Conservation (phyloP, 495 filamentous ascomycete genomes). For the Pyrenula massariospora region DNA sequence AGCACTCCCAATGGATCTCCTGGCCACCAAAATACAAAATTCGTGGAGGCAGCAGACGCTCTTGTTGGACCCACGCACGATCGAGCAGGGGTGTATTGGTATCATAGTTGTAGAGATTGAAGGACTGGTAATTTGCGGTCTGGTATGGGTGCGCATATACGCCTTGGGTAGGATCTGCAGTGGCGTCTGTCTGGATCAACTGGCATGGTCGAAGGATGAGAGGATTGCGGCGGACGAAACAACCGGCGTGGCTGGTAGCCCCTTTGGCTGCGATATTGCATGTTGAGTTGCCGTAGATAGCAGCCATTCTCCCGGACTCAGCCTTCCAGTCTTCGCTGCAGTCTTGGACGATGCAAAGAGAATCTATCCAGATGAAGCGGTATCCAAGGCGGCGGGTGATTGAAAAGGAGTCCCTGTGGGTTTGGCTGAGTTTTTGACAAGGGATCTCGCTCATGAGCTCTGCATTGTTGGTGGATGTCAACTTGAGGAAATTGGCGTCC, state of each 20-base stretch:
- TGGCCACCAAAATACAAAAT: constrained; percentile 5
- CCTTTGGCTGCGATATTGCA: neutral
- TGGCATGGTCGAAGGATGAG: neutral
- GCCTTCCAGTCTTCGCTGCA: neutral
- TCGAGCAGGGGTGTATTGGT: neutral
- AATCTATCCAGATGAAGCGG: neutral
- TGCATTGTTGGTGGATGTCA: neutral
- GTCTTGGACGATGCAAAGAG: neutral
- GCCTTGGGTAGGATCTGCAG: neutral
- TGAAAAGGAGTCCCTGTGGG: neutral
- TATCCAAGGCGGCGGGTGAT: neutral
- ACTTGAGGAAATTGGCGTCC: neutral
- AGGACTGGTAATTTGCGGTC: neutral
- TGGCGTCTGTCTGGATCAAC: neutral
- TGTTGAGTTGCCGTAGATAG: neutral
- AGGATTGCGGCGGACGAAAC: neutral
- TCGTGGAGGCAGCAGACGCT: constrained; percentile 5
- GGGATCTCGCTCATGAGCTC: neutral
- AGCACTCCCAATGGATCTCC: constrained; percentile 4
- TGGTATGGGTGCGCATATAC: neutral
- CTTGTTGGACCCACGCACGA: neutral
- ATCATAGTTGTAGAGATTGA: neutral
- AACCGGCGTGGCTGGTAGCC: neutral
- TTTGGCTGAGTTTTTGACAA: neutral
- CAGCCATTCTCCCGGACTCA: neutral